Evolutionary conservation across 2,329 filamentous ascomycete genomes (phyloP).

Genomic region (Ophiostoma australiae): DNA sequence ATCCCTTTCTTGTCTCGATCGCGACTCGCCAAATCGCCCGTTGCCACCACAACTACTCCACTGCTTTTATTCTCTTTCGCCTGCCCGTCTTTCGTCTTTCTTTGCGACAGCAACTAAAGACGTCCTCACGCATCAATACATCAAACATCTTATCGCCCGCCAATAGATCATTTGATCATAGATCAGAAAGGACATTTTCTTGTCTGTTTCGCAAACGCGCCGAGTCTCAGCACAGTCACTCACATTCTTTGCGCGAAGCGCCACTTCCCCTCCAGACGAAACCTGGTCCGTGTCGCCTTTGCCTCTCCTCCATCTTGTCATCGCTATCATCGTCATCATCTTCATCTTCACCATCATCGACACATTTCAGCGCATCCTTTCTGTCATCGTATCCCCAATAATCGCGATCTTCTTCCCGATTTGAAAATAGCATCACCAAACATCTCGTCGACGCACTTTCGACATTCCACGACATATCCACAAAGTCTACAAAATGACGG

Average conservation of each 20-base stretch:
- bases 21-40: slow-evolving; percentile 4
- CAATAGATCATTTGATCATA: neutral
- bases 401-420: neutral
- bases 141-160: neutral
- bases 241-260: neutral
- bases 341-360: neutral
- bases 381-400: neutral
- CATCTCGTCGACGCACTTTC: neutral
- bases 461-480: neutral
- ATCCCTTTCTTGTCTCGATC: slow-evolving; percentile 3
- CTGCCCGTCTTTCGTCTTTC: neutral
- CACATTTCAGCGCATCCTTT: neutral
- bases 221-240: neutral
- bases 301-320: neutral
- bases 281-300: neutral
- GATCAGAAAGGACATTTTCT: neutral
- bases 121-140: neutral
- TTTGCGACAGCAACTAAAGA: neutral
- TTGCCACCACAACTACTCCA: neutral
- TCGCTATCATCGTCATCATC: too few relatives aligned
- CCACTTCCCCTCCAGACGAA: neutral
- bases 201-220: slow-evolving; percentile 12
- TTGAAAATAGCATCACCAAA: neutral
- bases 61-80: neutral
- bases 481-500: neutral